Evolutionary conservation across 192 early-diverging fungal genomes (phyloP).

Genomic region (Rhizoclosmatium sp.): DNA sequence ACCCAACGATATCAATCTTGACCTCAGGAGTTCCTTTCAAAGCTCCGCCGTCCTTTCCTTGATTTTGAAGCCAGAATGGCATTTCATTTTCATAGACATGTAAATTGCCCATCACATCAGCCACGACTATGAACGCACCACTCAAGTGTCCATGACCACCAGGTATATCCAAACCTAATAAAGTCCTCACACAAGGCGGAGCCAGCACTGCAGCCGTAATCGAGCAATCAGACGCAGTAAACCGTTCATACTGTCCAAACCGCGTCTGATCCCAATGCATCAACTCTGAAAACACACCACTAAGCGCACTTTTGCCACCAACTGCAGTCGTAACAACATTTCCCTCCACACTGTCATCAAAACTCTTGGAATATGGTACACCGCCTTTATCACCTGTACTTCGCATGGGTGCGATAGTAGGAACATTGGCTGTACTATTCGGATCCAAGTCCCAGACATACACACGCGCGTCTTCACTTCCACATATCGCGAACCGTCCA

Average conservation of each 20-base stretch:
- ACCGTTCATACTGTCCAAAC: slow-evolving; percentile 22
- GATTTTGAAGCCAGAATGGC: neutral
- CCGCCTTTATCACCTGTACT: neutral
- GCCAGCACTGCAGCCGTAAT: slow-evolving; percentile 18
- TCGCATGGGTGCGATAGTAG: neutral
- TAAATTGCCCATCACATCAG: slow-evolving; percentile 32
- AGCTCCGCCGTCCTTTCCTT: neutral
- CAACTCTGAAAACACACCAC: slow-evolving; percentile 19
- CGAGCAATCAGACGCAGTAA: slow-evolving; percentile 10
- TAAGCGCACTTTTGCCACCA: slow-evolving; percentile 18
- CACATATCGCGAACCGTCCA: slow-evolving; percentile 81
- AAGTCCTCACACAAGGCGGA: slow-evolving; percentile 14
- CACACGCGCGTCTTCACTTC: slow-evolving; percentile 79
- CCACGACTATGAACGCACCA: slow-evolving; percentile 20
- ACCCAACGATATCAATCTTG: neutral
- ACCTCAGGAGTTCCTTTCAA: neutral
- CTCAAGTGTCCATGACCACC: neutral
- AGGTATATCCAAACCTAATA: slow-evolving; percentile 14
- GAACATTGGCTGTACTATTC: slow-evolving; percentile 1
- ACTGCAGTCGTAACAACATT: neutral
- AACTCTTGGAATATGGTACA: neutral
- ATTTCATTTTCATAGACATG: slow-evolving; percentile 32
- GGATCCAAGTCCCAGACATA: slow-evolving; percentile 61
- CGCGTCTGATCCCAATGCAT: slow-evolving; percentile 35
- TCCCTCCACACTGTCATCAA: neutral